Evolutionary conservation across 441 rosid genomes (phyloP).

Genomic region (Populus hybrid): DNA sequence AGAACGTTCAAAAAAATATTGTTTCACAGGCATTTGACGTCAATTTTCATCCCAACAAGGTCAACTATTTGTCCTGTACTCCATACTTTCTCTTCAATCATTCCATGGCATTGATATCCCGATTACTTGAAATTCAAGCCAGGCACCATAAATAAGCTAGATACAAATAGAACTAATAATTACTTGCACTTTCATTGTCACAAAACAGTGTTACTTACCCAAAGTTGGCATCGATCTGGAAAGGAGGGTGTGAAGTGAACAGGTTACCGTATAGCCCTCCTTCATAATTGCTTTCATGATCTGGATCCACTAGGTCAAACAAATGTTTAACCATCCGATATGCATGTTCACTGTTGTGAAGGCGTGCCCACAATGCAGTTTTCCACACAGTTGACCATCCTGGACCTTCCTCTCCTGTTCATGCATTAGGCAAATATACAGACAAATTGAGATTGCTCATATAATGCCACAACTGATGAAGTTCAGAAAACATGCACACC

Average conservation of each 20-base stretch:
- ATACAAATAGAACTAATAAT: background rate
- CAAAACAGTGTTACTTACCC: conserved; percentile 47
- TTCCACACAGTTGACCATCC: conserved; percentile 97
- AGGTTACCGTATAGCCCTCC: conserved; percentile 89
- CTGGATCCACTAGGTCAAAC: conserved; percentile 78
- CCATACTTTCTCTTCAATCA: background rate
- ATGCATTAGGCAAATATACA: background rate
- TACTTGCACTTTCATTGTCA: background rate
- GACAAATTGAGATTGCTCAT: background rate
- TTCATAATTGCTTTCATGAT: conserved; percentile 47
- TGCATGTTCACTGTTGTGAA: conserved; percentile 67
- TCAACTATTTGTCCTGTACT: background rate
- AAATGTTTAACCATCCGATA: conserved; percentile 75
- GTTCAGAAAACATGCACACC: background rate
- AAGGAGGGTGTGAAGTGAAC: conserved; percentile 94
- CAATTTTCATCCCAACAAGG: background rate
- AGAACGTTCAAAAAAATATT: background rate
- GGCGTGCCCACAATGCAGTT: conserved; percentile 82
- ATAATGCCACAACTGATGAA: background rate
- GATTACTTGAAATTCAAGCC: background rate
- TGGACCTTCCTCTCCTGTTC: conserved; percentile 88
- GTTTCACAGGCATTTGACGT: background rate
- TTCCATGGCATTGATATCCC: background rate
- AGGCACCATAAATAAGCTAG: background rate
- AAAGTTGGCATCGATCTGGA: conserved; percentile 92